Percentiles rank a stretch among this genome's conserved stretches.
Conservation (phyloP, 441 rosid genomes). For the Cnidoscolus chayamansa region DNA sequence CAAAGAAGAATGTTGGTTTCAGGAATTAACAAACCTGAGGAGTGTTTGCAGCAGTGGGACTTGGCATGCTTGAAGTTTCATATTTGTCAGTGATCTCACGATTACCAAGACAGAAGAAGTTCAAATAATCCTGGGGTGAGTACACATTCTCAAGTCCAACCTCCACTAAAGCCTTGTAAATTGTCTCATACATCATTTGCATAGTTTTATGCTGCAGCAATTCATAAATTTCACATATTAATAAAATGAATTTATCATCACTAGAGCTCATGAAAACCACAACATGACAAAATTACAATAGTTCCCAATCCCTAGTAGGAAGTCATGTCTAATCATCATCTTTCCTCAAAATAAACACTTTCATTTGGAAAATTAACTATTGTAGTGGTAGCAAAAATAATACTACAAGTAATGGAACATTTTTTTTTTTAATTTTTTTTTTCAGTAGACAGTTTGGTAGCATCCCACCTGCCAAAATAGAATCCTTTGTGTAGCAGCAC, state of each 20-base stretch:
- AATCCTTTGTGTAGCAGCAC: constrained; percentile 86
- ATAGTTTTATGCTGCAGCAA: constrained; percentile 78
- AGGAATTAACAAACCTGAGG: constrained; percentile 59
- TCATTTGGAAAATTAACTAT: neutral
- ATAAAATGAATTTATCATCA: neutral
- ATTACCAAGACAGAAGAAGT: constrained; percentile 92
- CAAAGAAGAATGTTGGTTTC: neutral
- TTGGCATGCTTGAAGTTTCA: constrained; percentile 25
- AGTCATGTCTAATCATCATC: neutral
- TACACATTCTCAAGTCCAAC: constrained; percentile 66
- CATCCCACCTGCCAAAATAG: constrained; percentile 87
- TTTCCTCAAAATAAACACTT: neutral
- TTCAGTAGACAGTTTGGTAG: neutral
- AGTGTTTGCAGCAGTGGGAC: constrained; percentile 49
- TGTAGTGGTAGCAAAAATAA: neutral
- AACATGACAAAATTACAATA: too few relatives aligned
- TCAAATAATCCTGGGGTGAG: constrained; percentile 78
- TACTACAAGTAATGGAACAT: neutral
- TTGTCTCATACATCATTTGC: constrained; percentile 98
- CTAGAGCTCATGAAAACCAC: too few relatives aligned
- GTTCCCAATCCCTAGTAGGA: too few relatives aligned
- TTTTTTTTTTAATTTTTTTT: constrained; percentile 15
- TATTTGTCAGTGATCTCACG: constrained; percentile 48
- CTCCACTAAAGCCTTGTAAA: constrained; percentile 74
- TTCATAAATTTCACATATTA: constrained; percentile 16